These are phyloP conservation scores for Fusarium udum DNA, from an alignment of 2,329 filamentous ascomycete species.

Conservation along the genomic window DNA sequence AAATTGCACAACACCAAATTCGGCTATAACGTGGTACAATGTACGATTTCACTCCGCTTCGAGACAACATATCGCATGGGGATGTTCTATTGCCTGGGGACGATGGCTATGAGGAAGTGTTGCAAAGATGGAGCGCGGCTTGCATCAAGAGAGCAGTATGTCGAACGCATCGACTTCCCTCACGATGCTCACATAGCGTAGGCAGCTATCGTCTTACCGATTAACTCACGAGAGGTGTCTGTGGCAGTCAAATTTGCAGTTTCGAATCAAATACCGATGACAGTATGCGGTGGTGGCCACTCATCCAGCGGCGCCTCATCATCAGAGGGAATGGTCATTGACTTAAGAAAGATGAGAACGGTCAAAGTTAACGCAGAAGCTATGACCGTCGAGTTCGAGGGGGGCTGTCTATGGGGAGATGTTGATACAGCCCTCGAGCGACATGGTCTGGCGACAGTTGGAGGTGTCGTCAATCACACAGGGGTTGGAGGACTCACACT, in stretches of 20 bases:
- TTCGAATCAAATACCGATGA: slow-evolving; percentile 55
- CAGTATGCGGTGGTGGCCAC: slow-evolving; percentile 65
- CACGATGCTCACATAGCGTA: background rate
- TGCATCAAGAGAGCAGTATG: slow-evolving; percentile 48
- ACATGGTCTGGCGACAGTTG: slow-evolving; percentile 65
- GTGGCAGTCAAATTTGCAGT: slow-evolving; percentile 37
- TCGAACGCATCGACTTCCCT: background rate
- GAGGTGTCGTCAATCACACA: slow-evolving; percentile 70
- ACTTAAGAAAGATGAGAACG: slow-evolving; percentile 59
- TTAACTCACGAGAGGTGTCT: slow-evolving; percentile 48
- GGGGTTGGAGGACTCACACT: slow-evolving; percentile 67
- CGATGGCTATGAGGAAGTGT: slow-evolving; percentile 44
- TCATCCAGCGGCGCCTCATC: slow-evolving; percentile 61
- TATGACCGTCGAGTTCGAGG: slow-evolving; percentile 57
- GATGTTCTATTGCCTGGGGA: slow-evolving; percentile 45
- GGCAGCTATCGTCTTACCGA: slow-evolving; percentile 55
- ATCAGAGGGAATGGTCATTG: slow-evolving; percentile 63
- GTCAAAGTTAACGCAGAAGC: slow-evolving; percentile 57
- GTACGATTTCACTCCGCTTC: slow-evolving; percentile 29
- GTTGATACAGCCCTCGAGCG: slow-evolving; percentile 61
- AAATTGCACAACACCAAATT: background rate
- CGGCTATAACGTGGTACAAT: slow-evolving; percentile 13
- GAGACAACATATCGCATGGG: slow-evolving; percentile 25
- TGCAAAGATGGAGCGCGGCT: slow-evolving; percentile 50
- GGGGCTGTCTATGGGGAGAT: slow-evolving; percentile 63